Conservation (phyloP, 176 grass and related monocot genomes). For the Cenchrus purpureus region DNA sequence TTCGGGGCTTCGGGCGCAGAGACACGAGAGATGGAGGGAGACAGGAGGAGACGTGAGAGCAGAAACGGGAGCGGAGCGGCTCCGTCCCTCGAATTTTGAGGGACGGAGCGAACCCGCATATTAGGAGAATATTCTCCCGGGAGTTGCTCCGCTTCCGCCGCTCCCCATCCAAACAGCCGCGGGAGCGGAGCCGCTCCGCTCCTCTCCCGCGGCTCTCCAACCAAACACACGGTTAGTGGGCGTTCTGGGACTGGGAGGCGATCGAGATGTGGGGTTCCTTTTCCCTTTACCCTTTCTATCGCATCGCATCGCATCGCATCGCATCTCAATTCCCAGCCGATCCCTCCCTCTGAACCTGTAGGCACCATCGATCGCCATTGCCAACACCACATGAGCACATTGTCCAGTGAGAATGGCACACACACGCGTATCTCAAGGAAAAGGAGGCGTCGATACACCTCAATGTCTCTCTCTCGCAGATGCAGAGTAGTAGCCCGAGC, state of each 20-base stretch:
- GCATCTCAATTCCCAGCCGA: neutral
- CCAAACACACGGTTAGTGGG: too few species aligned
- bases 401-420: constrained; percentile 23
- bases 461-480: neutral
- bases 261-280: neutral
- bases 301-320: constrained; percentile 53
- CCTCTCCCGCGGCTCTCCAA: too few species aligned
- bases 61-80: too few species aligned
- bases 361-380: neutral
- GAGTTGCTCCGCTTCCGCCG: too few species aligned
- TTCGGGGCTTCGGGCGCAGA: too few species aligned
- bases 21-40: too few species aligned
- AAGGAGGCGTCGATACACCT: neutral
- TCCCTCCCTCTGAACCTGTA: neutral
- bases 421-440: constrained; percentile 13
- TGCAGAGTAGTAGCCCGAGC: neutral
- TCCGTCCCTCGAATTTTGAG: too few species aligned
- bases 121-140: too few species aligned
- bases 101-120: too few species aligned
- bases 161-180: too few species aligned
- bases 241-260: neutral
- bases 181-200: too few species aligned
- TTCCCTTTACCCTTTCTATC: constrained; percentile 42
- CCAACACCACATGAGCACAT: constrained; percentile 1
- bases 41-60: too few species aligned